A percentile compares a stretch with the other conserved stretches of the same genome.
These are phyloP conservation scores for Neocucurbitaria cava DNA, from an alignment of 2,329 filamentous ascomycete species.

Conservation along the genomic window DNA sequence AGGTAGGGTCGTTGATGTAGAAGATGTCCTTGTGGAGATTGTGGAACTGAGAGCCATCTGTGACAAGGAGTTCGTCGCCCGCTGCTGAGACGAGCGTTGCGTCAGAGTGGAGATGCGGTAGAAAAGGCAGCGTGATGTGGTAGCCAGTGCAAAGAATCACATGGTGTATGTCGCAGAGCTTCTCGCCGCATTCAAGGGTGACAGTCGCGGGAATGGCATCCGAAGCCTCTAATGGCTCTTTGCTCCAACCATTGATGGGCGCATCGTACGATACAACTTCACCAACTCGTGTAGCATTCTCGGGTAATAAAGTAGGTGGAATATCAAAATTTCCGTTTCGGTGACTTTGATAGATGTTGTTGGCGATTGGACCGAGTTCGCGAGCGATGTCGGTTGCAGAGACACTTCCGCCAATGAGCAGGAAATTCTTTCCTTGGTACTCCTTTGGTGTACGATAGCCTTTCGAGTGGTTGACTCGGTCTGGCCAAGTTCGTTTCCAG, in stretches of 20 bases:
- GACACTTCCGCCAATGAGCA: slow-evolving; percentile 64
- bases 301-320: slow-evolving; percentile 60
- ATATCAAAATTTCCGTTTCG: slow-evolving; percentile 68
- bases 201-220: slow-evolving; percentile 59
- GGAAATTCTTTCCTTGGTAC: slow-evolving; percentile 64
- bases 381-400: slow-evolving; percentile 63
- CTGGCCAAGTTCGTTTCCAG: slow-evolving; percentile 56
- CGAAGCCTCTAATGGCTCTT: slow-evolving; percentile 14
- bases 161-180: slow-evolving; percentile 63
- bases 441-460: slow-evolving; percentile 55
- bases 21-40: slow-evolving; percentile 76
- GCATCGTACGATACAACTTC: slow-evolving; percentile 59
- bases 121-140: slow-evolving; percentile 70
- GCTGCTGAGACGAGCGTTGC: slow-evolving; percentile 55
- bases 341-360: slow-evolving; percentile 62
- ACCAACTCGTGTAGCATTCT: slow-evolving; percentile 60
- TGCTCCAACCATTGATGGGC: neutral
- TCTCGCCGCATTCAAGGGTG: slow-evolving; percentile 60
- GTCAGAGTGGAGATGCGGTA: slow-evolving; percentile 60
- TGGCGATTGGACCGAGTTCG: slow-evolving; percentile 56
- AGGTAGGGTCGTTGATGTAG: slow-evolving; percentile 70
- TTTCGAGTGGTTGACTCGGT: slow-evolving; percentile 60
- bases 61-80: slow-evolving; percentile 64
- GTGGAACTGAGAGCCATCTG: slow-evolving; percentile 68
- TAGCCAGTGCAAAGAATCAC: slow-evolving; percentile 74